Conservation (phyloP, 352 stramenopile genomes). For the Globisporangium acanthophoron region DNA sequence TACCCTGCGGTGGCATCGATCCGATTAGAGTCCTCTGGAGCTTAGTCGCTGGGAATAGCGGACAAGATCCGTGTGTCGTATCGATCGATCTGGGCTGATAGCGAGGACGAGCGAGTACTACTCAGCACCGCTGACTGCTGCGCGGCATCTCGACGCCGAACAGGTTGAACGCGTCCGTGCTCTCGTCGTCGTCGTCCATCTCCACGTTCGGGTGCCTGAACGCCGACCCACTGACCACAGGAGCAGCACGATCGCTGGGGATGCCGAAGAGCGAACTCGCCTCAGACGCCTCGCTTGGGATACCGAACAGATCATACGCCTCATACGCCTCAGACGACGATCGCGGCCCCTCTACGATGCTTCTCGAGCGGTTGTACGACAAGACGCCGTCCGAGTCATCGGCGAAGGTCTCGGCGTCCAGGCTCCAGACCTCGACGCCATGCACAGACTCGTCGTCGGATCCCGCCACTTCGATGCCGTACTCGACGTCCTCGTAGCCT, state of each 20-base stretch:
- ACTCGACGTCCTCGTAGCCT: neutral
- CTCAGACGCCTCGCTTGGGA: neutral
- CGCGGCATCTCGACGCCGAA: neutral
- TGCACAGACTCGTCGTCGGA: neutral
- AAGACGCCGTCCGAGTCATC: neutral
- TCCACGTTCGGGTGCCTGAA: neutral
- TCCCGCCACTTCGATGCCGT: constrained; percentile 6
- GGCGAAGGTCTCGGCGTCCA: neutral
- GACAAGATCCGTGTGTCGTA: neutral
- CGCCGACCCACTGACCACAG: neutral
- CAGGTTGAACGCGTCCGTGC: constrained; percentile 1
- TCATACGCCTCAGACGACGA: neutral
- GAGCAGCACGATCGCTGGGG: neutral
- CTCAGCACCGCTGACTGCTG: neutral
- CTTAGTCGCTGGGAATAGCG: neutral
- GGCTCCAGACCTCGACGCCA: neutral
- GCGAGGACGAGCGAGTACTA: neutral
- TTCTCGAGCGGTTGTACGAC: neutral
- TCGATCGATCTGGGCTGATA: neutral
- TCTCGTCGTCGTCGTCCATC: neutral
- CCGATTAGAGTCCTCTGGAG: neutral
- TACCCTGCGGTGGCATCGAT: neutral
- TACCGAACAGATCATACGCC: too few relatives aligned
- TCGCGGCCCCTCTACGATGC: neutral
- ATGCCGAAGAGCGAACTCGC: constrained; percentile 13